These are phyloP conservation scores for Cucurbitaria berberidis DNA, from an alignment of 2,329 filamentous ascomycete species.

Conservation along the genomic window DNA sequence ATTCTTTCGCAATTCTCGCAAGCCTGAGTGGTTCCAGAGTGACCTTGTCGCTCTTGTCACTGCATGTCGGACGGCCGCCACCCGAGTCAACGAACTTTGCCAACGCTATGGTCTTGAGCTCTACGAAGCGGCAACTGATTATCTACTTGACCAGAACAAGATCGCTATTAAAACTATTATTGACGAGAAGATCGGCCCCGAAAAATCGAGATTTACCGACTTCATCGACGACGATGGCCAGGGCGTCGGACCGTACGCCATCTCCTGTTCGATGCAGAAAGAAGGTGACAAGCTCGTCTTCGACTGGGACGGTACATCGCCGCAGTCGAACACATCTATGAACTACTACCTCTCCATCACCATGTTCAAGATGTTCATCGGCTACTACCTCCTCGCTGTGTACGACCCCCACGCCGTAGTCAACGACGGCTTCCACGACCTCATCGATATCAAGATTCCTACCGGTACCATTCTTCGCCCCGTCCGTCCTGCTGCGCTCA, in stretches of 20 bases:
- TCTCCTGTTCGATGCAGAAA: constrained; percentile 57
- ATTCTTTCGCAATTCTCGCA: constrained; percentile 57
- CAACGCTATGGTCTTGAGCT: constrained; percentile 54
- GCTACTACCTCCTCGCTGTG: constrained; percentile 57
- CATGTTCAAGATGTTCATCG: constrained; percentile 61
- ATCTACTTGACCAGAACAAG: constrained; percentile 54
- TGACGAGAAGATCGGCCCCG: constrained; percentile 53
- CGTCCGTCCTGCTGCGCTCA: constrained; percentile 55
- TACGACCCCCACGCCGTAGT: constrained; percentile 57
- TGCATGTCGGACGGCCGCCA: constrained; percentile 54
- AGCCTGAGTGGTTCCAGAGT: constrained; percentile 57
- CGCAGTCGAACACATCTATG: constrained; percentile 55
- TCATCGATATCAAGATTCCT: constrained; percentile 56
- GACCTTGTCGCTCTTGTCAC: constrained; percentile 57
- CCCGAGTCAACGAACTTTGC: constrained; percentile 54
- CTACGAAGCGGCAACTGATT: constrained; percentile 55
- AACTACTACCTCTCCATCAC: constrained; percentile 58
- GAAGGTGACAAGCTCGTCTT: constrained; percentile 53
- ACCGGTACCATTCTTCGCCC: constrained; percentile 55
- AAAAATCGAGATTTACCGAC: constrained; percentile 55
- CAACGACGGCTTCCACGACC: constrained; percentile 60
- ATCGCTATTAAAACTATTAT: constrained; percentile 55
- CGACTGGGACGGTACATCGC: constrained; percentile 58
- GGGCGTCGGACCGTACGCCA: constrained; percentile 54
- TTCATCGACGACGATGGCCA: constrained; percentile 59